Conservation (phyloP, 1,284 basidiomycete species). For the Tilletia setariae region DNA sequence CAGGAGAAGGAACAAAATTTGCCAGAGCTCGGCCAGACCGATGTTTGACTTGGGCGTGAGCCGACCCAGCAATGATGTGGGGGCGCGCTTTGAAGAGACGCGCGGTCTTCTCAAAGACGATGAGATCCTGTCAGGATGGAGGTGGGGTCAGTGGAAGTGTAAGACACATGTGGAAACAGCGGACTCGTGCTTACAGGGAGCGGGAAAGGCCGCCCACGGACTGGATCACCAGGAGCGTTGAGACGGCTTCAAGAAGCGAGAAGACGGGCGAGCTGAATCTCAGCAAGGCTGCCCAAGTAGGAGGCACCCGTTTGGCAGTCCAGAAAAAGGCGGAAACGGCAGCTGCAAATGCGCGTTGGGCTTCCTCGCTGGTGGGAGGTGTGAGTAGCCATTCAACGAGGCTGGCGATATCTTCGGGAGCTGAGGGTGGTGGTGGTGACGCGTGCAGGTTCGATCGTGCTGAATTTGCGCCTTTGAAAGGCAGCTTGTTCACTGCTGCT, state of each 20-base stretch:
- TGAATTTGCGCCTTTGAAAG: neutral
- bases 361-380: neutral
- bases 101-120: conserved; percentile 14
- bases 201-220: conserved; percentile 30
- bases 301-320: conserved; percentile 38
- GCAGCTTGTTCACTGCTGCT: neutral
- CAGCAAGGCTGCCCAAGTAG: conserved; percentile 47
- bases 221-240: conserved; percentile 51
- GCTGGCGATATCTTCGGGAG: conserved; percentile 2
- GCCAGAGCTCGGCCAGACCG: conserved; percentile 50
- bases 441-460: neutral
- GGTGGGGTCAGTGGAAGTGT: neutral
- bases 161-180: neutral
- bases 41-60: conserved; percentile 9
- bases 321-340: conserved; percentile 36
- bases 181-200: conserved; percentile 27
- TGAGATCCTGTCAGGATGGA: neutral
- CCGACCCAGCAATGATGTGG: neutral
- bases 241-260: conserved; percentile 50
- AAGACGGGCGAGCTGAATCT: conserved; percentile 48
- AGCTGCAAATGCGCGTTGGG: conserved; percentile 21
- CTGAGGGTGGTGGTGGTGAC: neutral
- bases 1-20: conserved; percentile 44
- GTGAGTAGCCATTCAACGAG: neutral
- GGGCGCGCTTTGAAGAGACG: neutral